Base-by-base conservation (phyloP, 192 early-diverging fungal species). In the Coemansia sp. region DNA sequence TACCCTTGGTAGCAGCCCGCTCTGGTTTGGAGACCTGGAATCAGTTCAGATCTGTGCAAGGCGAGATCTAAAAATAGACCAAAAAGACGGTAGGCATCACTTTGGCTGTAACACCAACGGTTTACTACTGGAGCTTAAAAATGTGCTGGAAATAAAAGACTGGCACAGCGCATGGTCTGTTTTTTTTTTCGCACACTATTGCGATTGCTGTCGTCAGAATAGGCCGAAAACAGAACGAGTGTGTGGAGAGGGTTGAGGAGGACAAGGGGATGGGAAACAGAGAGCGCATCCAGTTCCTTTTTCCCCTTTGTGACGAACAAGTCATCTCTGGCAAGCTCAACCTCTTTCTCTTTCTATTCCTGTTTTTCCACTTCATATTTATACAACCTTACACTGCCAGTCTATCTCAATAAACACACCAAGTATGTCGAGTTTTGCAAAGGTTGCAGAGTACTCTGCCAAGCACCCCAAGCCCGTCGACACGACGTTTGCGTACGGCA, bases 401-500 rank as follows among this genome's bases (percentile, higher is more conserved):
- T 16, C 0, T 18, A 43, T 18, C 18, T 13, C 40, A 13, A 42
- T 2, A 18, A 43, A 3, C 40, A 43, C 5, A 10, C 18, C 8
- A 51, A 29, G 20, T 26, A 73, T 71, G 73, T n/a, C 70, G 3
- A 18, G 58, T 13, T 66, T 72, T 31, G 51, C 52, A 29, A 69
- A 72, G 66, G 72, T 86, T 26, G 40, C 66, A 58, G 59, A 71
- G 65, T 83, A 84, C 62, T 85, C 89, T 21, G 72, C 74, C 77
- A 82, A 87, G 75, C 86, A 94, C 73, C 93, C 92, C 56, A 91
- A 91, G 73, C 88, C 88, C 9, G 69, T 64, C 21, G 63, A 67
- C 59, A 73, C 49, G 34, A 77, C 73, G 55, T 95, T 87, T 71
- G 84, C 87, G 20, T 98, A 99, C 77, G 97, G 97, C 62, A 99